Evolutionary conservation across 176 grass and related monocot species (phyloP), one percentile per base, ranked within the genome.

Genomic region (Bolboschoenus planiculmis): DNA sequence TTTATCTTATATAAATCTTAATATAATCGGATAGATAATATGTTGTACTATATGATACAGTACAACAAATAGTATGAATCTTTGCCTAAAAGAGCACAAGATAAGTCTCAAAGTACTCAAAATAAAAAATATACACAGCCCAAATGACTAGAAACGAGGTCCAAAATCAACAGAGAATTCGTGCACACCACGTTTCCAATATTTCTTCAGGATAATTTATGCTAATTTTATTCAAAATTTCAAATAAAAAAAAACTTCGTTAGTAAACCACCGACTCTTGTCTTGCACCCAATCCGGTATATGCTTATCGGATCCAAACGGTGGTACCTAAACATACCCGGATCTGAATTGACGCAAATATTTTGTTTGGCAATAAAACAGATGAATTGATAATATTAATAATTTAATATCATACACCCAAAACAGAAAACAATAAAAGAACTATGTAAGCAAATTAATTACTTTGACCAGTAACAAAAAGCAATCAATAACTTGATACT

Each of bases 151-250:
- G 4, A 30, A 62, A 62, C 3, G 11, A 62, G 59, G 59, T 27
- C 59, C 27, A 62, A 15, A 16, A n/a, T n/a, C n/a, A 67, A 67
- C 63, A 20, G 33, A 67, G 5, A 67, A 67, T 37, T 74, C 70
- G 70, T 74, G 70, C 70, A 74, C 48, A 48, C 70, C 70, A 74
- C 42, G 70, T 74, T 74, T 48, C 1, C 40, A 39, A 42, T 42
- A 2, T 70, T 40, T 21, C 21, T 42, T 23, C 10, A n/a, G 35
- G 65, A 70, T 42, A n/a, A 42, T 36, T 70, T 65, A 42, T 70
- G 65, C 42, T 43, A 39, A 29, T 47, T 23, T 74, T 29, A 47
- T 48, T n/a, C n/a, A n/a, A n/a, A n/a, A n/a, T n/a, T n/a, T 29
- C n/a, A 29, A 15, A 13, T 29, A 48, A 74, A 74, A 23, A 30